Evolutionary conservation across 2,329 filamentous ascomycete genomes (phyloP), one percentile per base, ranked within the genome.

Genomic region (Emmonsiellopsis sp.): DNA sequence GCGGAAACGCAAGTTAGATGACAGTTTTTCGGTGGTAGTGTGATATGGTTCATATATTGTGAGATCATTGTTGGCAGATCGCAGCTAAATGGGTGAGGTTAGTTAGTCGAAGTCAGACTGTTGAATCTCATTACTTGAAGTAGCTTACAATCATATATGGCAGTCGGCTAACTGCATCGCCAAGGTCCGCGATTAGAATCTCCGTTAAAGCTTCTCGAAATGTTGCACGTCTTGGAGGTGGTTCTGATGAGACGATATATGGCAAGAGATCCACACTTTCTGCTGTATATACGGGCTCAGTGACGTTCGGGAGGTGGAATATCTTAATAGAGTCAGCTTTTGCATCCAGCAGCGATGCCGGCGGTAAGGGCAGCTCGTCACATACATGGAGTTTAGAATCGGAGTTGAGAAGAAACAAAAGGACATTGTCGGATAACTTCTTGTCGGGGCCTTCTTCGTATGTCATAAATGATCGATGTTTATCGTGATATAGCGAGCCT

Each of bases 1-100:
- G 53, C 85, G 77, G 69, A 95, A 95, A 52, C 83, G 81, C 9
- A 96, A 73, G 7, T 78, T 51, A 30, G 54, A 42, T 5, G 50
- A 16, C 30, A 49, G 56, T 40, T 59, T 56, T 10, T 55, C 60
- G 20, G 51, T 38, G 31, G 53, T 51, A 56, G 73, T 73, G 42
- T 81, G 77, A 61, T 89, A 86, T 1, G 92, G 90, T 65, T 93
- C 84, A 66, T 97, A 98, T 45, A 97, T 79, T 9, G 86, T 86
- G 35, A 97, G 73, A 64, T 97, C 91, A 58, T 95, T 86, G 55
- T 82, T 85, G 8, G 81, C 78, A 48, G 89, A 89, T 50, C 92
- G 87, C 31, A 91, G 74, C 86, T 90, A 58, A 38, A 38, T 48
- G 11, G 32, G 26, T 37, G 32, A 6, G 41, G 15, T 35, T 43